Percentiles rank a stretch among this genome's conserved stretches.
Conservation (phyloP, 1,284 basidiomycete genomes). For the Rhodotorula sp. region DNA sequence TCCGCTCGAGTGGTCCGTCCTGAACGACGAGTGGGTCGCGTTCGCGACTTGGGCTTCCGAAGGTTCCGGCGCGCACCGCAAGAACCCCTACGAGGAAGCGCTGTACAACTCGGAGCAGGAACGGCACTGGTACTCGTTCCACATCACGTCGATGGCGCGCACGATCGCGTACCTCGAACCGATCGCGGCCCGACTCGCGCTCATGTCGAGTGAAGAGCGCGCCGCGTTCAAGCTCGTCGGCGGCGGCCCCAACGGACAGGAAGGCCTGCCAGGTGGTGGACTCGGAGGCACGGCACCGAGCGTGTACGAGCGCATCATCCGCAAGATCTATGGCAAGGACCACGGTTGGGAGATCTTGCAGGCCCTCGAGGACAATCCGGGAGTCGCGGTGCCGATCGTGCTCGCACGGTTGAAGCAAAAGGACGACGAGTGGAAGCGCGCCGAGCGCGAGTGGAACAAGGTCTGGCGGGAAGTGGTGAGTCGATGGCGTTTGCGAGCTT, state of each 20-base stretch:
- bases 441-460: slow-evolving; percentile 92
- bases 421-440: slow-evolving; percentile 95
- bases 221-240: slow-evolving; percentile 67
- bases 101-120: slow-evolving; percentile 97
- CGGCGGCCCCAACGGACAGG: slow-evolving; percentile 54
- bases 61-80: slow-evolving; percentile 79
- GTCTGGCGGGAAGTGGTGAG: slow-evolving; percentile 89
- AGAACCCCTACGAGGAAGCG: slow-evolving; percentile 94
- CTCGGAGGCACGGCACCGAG: slow-evolving; percentile 83
- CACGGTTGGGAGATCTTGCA: slow-evolving; percentile 80
- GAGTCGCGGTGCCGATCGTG: slow-evolving; percentile 87
- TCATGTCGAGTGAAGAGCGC: slow-evolving; percentile 86
- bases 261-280: slow-evolving; percentile 50
- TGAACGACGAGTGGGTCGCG: slow-evolving; percentile 95
- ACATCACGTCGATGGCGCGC: slow-evolving; percentile 38
- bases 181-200: slow-evolving; percentile 63
- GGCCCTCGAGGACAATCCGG: slow-evolving; percentile 88
- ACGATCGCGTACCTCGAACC: slow-evolving; percentile 36
- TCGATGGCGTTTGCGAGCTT: not conserved
- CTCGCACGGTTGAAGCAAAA: slow-evolving; percentile 86
- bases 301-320: slow-evolving; percentile 89
- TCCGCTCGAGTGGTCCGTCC: slow-evolving; percentile 89
- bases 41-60: slow-evolving; percentile 97
- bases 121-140: slow-evolving; percentile 53
- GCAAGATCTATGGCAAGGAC: slow-evolving; percentile 88